Conservation (phyloP, 345 rosid species). For the Capsella bursapastoris region DNA sequence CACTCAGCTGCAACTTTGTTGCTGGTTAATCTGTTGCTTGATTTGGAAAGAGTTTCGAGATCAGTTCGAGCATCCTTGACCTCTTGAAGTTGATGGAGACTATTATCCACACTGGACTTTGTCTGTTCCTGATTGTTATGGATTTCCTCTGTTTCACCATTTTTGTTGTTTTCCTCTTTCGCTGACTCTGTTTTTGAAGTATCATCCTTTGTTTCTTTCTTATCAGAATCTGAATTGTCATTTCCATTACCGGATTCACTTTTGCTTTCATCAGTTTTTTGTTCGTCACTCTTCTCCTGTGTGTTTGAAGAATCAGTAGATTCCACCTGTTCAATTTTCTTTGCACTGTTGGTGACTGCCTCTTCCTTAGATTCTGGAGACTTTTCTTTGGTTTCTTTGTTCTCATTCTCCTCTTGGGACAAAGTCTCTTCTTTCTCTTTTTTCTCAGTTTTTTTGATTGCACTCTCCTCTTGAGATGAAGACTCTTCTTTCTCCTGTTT, state of each 20-base stretch:
- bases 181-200: conserved; percentile 39
- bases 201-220: conserved; percentile 33
- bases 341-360: conserved; percentile 32
- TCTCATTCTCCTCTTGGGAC: conserved; percentile 10
- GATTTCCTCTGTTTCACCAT: conserved; percentile 35
- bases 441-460: conserved; percentile 34
- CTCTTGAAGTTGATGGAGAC: conserved; percentile 43
- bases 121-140: conserved; percentile 45
- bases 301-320: conserved; percentile 34
- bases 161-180: conserved; percentile 43
- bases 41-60: conserved; percentile 57
- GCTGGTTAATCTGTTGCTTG: conserved; percentile 43
- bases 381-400: neutral
- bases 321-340: conserved; percentile 41
- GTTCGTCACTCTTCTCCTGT: conserved; percentile 36
- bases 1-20: conserved; percentile 55
- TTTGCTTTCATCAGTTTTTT: conserved; percentile 42
- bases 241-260: conserved; percentile 39
- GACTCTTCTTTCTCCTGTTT: conserved; percentile 40
- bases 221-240: conserved; percentile 36
- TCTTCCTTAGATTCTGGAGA: conserved; percentile 32
- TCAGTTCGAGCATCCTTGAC: conserved; percentile 58
- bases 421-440: conserved; percentile 27
- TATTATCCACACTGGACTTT: conserved; percentile 30
- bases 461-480: conserved; percentile 33